Base-by-base conservation (phyloP, 306 rosid species). In the Cucumis cinereus region DNA sequence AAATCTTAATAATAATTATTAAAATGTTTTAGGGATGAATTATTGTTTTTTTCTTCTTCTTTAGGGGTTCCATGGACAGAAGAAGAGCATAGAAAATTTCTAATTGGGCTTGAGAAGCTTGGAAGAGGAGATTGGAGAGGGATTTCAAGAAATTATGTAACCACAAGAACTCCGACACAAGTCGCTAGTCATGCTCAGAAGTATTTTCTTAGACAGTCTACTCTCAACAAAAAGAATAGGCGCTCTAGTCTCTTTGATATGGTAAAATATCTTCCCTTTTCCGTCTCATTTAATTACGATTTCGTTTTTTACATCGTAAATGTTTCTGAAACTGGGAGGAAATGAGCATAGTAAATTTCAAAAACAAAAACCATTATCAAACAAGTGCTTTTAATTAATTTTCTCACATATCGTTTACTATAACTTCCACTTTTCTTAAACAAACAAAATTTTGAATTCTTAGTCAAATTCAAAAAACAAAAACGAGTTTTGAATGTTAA, bases 141-240 rank as follows among this genome's bases (percentile, higher is more conserved):
- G 17, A 94, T 94, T 70, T 89, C 98, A 2, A 86, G 82, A 79
- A 84, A 84, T 67, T 94, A 83, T 17, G 98, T 94, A 19, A 89
- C 90, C 1, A 81, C 96, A 41, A 94, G 93, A 89, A 90, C 98
- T 2, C 98, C 98, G 28, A 90, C 97, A 5, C 98, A 94, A 86
- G 98, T 94, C 0, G 98, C 98, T 0, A 94, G 98, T 58, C 98
- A 94, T 83, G 98, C 98, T 84, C 98, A 94, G 30, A 94, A 94
- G 67, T 90, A 89, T 68, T 91, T 91, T 74, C 90, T 94, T 6
- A 33, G 97, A 67, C 89, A 87, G 8, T 78, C 95, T 22, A 77
- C 76, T 35, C 74, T 85, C 20, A 76, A 82, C 82, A 90, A 86
- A 68, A 93, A 91, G 85, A 86, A 88, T 80, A 78, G 93, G 24